A percentile compares a stretch with the other conserved stretches of the same genome.
Evolutionary conservation across 2,329 filamentous ascomycete genomes (phyloP).

Genomic region (Plectosphaerella sp.): DNA sequence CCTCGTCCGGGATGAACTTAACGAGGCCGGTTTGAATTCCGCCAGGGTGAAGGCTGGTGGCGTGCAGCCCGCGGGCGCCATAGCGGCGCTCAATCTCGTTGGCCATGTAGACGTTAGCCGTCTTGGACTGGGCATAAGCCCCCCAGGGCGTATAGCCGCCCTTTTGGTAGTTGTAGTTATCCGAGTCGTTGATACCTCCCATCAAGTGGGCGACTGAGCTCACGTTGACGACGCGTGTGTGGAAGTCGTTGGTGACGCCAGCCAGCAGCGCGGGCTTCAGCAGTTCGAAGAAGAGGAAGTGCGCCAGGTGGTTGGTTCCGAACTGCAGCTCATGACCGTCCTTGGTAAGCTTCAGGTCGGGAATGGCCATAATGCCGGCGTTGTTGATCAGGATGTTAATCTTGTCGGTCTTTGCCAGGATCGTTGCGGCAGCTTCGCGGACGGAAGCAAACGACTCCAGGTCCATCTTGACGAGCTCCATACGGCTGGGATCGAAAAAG

Average conservation of each 20-base stretch:
- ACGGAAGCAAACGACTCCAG: constrained; percentile 30
- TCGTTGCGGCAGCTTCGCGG: constrained; percentile 23
- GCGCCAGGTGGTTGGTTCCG: constrained; percentile 45
- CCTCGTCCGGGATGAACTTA: neutral
- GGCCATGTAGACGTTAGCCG: constrained; percentile 36
- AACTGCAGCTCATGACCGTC: constrained; percentile 33
- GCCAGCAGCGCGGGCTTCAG: constrained; percentile 37
- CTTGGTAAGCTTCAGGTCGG: constrained; percentile 3
- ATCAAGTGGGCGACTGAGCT: constrained; percentile 36
- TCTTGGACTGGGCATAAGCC: constrained; percentile 40
- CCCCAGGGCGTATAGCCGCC: neutral
- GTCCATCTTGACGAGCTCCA: constrained; percentile 26
- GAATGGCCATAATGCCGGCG: constrained; percentile 17
- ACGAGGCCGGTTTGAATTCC: constrained; percentile 19
- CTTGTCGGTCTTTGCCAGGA: constrained; percentile 20
- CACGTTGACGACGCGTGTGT: constrained; percentile 41
- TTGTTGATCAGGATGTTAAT: constrained; percentile 10
- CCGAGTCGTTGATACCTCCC: constrained; percentile 20
- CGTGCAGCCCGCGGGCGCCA: constrained; percentile 31
- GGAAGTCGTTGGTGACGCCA: constrained; percentile 28
- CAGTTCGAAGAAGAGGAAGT: constrained; percentile 49
- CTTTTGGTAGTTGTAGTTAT: constrained; percentile 15
- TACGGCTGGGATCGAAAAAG: constrained; percentile 7
- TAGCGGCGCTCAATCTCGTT: constrained; percentile 6
- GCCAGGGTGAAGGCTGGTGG: constrained; percentile 37